These are phyloP conservation scores for Populus alba DNA, from an alignment of 345 rosid species.

Conservation along the genomic window DNA sequence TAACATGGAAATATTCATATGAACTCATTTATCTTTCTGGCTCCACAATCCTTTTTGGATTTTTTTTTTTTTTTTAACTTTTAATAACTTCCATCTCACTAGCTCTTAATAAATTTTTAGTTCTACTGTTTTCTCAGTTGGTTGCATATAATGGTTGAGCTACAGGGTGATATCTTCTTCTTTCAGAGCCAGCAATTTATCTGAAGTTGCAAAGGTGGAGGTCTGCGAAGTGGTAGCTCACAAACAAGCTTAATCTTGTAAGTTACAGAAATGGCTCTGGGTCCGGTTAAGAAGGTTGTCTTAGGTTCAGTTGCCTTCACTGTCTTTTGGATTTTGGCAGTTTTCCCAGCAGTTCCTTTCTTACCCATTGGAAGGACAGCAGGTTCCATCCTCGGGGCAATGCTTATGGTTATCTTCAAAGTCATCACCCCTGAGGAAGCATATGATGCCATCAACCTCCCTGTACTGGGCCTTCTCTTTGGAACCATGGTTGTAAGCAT, in stretches of 20 bases:
- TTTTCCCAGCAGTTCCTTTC: conserved; percentile 72
- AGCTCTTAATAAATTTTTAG: neutral
- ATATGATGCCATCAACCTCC: conserved; percentile 70
- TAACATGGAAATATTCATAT: too few species aligned
- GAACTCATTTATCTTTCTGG: too few species aligned
- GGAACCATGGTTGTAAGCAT: conserved; percentile 85
- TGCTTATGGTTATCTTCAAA: conserved; percentile 79
- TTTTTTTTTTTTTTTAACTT: too few species aligned
- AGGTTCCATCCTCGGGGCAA: conserved; percentile 76
- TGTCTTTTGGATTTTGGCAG: conserved; percentile 5
- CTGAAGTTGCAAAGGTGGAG: too few species aligned
- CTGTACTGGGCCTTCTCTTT: conserved; percentile 78
- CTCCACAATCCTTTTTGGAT: too few species aligned
- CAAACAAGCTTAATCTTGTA: neutral
- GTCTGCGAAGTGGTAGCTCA: neutral
- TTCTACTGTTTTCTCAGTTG: neutral
- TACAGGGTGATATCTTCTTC: neutral
- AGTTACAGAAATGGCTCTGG: conserved; percentile 48
- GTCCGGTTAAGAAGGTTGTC: conserved; percentile 39
- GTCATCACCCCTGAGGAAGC: conserved; percentile 62
- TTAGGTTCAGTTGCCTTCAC: too few species aligned
- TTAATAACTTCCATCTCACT: too few species aligned
- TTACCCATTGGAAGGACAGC: conserved; percentile 87
- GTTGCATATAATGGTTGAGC: neutral
- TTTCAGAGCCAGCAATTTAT: too few species aligned